Evolutionary conservation across 2,329 filamentous ascomycete species (phyloP).

Genomic region (Grosmannia huntii): DNA sequence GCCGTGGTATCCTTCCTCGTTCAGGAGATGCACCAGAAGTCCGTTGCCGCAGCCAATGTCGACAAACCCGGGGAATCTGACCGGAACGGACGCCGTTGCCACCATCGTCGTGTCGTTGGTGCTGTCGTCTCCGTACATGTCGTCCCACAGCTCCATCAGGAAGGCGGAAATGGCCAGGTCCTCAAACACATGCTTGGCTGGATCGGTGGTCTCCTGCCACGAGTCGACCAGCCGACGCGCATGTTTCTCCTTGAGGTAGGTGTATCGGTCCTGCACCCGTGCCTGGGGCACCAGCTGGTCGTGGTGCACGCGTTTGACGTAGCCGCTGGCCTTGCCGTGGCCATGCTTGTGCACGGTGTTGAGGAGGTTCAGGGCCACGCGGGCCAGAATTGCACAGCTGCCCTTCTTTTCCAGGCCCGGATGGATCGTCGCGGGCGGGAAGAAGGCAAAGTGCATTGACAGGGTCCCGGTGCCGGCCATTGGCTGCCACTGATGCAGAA

Average conservation of each 20-base stretch:
- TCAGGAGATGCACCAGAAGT: slow-evolving; percentile 71
- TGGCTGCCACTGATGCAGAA: slow-evolving; percentile 52
- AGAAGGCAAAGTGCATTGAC: slow-evolving; percentile 49
- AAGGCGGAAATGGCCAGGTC: slow-evolving; percentile 86
- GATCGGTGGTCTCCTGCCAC: slow-evolving; percentile 83
- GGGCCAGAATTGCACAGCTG: slow-evolving; percentile 27
- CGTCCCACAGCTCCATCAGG: slow-evolving; percentile 77
- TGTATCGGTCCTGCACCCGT: slow-evolving; percentile 70
- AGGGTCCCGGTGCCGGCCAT: slow-evolving; percentile 30
- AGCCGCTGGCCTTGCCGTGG: slow-evolving; percentile 49
- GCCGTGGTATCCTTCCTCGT: slow-evolving; percentile 66
- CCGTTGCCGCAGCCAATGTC: slow-evolving; percentile 96
- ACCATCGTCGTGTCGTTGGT: too few relatives aligned
- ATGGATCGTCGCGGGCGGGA: slow-evolving; percentile 13
- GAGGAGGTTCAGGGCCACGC: slow-evolving; percentile 58
- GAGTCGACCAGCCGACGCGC: slow-evolving; percentile 54
- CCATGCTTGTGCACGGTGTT: slow-evolving; percentile 62
- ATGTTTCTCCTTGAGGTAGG: slow-evolving; percentile 66
- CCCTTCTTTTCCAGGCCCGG: slow-evolving; percentile 16
- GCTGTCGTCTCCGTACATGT: slow-evolving; percentile 52
- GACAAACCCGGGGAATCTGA: slow-evolving; percentile 71
- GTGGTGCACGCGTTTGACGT: slow-evolving; percentile 73
- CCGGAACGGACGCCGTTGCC: slow-evolving; percentile 6
- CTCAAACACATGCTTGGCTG: slow-evolving; percentile 88
- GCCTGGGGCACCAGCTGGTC: slow-evolving; percentile 69